Evolutionary conservation across 331 rosid genomes (phyloP).

Genomic region (Malus hybrid): DNA sequence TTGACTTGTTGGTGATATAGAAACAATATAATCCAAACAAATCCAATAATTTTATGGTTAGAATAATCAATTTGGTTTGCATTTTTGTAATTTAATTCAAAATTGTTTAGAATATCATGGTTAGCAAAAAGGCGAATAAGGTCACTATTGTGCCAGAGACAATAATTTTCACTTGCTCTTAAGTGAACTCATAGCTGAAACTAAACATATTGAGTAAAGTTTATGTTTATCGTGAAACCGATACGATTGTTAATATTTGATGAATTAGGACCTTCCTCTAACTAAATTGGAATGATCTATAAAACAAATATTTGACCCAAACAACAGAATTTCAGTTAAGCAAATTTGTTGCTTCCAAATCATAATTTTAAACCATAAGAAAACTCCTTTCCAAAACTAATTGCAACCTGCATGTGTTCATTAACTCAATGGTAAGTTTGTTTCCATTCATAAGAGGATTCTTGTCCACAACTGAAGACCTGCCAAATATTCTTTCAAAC

Average conservation of each 20-base stretch:
- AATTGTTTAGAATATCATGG: too few relatives aligned
- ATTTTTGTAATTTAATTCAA: too few relatives aligned
- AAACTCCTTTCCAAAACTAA: neutral
- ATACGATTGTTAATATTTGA: too few relatives aligned
- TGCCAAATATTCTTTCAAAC: neutral
- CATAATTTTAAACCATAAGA: neutral
- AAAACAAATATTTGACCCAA: neutral
- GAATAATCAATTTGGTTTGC: too few relatives aligned
- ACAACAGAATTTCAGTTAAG: neutral
- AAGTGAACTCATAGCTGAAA: too few relatives aligned
- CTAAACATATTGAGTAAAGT: too few relatives aligned
- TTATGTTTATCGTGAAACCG: too few relatives aligned
- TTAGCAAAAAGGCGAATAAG: too few relatives aligned
- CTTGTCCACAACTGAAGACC: too few relatives aligned
- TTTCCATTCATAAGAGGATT: too few relatives aligned
- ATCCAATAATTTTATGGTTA: neutral
- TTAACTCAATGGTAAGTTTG: neutral
- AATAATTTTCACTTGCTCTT: fast-evolving
- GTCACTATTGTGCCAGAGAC: too few relatives aligned
- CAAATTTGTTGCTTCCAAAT: neutral
- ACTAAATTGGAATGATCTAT: neutral
- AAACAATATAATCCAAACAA: neutral
- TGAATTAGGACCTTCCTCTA: too few relatives aligned
- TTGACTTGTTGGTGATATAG: neutral
- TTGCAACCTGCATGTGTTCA: neutral